Conservation (phyloP, 352 stramenopile genomes). For the Peronosclerospora sorghi region DNA sequence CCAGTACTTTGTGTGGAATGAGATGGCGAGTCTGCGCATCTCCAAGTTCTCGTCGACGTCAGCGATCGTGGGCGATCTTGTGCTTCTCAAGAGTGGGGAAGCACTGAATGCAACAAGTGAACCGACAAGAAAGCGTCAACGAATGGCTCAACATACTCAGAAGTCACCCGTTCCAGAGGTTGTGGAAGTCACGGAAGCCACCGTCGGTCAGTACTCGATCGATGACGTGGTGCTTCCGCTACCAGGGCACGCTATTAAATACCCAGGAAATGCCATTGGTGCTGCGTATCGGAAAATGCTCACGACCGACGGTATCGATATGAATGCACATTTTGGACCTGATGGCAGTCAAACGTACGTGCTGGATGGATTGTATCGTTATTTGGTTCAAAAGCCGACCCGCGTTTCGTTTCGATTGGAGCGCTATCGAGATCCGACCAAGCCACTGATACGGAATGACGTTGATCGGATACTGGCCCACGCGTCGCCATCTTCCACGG, state of each 20-base stretch:
- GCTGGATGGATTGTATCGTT: constrained; percentile 84
- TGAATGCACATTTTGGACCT: constrained; percentile 34
- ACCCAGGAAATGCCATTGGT: constrained; percentile 68
- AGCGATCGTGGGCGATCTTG: constrained; percentile 85
- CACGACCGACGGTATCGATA: constrained; percentile 43
- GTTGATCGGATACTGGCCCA: constrained; percentile 45
- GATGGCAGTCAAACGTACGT: constrained; percentile 50
- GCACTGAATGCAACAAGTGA: constrained; percentile 7
- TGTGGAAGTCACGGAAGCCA: constrained; percentile 70
- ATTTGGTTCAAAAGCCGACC: constrained; percentile 81
- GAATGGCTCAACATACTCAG: constrained; percentile 12
- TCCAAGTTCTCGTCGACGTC: constrained; percentile 39
- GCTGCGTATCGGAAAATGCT: constrained; percentile 39
- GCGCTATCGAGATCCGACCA: constrained; percentile 79
- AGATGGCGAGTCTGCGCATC: constrained; percentile 86
- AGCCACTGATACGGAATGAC: constrained; percentile 86
- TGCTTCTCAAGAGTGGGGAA: constrained; percentile 31
- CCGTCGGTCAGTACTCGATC: constrained; percentile 81
- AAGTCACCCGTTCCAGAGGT: constrained; percentile 17
- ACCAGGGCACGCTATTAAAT: constrained; percentile 80
- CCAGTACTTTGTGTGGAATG: constrained; percentile 93
- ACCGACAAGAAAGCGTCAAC: constrained; percentile 25
- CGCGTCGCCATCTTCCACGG: not conserved
- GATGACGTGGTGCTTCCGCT: constrained; percentile 92
- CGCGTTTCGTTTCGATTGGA: constrained; percentile 80